A percentile compares a stretch with the other conserved stretches of the same genome.
Conservation (phyloP, 2,329 filamentous ascomycete species). For the Ophidiomyces ophidiicola region DNA sequence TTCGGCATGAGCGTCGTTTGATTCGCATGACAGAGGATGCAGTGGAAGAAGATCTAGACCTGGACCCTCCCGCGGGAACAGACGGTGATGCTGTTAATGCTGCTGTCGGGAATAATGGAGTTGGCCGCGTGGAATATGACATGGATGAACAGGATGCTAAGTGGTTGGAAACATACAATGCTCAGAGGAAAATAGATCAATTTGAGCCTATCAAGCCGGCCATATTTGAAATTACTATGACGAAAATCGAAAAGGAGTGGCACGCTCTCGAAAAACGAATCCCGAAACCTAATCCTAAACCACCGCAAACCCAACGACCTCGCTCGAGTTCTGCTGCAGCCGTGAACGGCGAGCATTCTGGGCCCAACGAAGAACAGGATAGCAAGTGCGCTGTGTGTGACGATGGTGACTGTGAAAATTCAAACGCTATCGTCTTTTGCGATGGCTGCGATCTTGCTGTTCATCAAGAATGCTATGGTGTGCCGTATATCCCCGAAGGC, state of each 20-base stretch:
- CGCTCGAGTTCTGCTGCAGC: conserved; percentile 88
- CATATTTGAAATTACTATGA: conserved; percentile 94
- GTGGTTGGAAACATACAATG: conserved; percentile 81
- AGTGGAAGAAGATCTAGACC: conserved; percentile 52
- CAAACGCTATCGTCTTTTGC: conserved; percentile 97
- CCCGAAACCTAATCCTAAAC: conserved; percentile 91
- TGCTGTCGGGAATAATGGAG: conserved; percentile 38
- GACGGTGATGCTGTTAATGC: conserved; percentile 47
- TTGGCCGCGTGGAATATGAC: conserved; percentile 90
- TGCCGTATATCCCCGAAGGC: conserved; percentile 95
- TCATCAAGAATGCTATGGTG: conserved; percentile 96
- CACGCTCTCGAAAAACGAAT: conserved; percentile 91
- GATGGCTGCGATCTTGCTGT: conserved; percentile 96
- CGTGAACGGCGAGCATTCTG: conserved; percentile 81
- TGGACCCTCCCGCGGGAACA: conserved; percentile 41
- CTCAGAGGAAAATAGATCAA: conserved; percentile 58
- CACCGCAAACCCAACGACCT: conserved; percentile 84
- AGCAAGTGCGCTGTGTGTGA: conserved; percentile 97
- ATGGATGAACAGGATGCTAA: conserved; percentile 99
- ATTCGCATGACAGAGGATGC: conserved; percentile 51
- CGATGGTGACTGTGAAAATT: conserved; percentile 98
- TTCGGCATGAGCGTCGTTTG: conserved; percentile 61
- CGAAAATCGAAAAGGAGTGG: conserved; percentile 98
- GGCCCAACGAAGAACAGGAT: conserved; percentile 78
- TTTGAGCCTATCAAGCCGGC: conserved; percentile 80